A percentile compares a stretch with the other conserved stretches of the same genome.
Conservation (phyloP, 2,329 filamentous ascomycete genomes). For the Ampelomyces quisqualis region DNA sequence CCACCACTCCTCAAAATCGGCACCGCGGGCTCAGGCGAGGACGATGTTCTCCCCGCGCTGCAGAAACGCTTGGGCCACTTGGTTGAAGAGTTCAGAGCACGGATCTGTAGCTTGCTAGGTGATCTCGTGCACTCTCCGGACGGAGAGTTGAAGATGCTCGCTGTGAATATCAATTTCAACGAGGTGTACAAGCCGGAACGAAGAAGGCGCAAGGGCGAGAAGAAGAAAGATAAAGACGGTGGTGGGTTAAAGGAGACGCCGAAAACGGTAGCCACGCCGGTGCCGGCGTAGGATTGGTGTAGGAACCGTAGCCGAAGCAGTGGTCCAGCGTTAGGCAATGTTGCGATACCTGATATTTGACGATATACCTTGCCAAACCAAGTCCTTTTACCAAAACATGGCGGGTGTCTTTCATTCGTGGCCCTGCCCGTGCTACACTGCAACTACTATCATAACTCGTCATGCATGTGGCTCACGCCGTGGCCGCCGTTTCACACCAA, state of each 20-base stretch:
- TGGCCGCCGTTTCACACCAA: too few relatives aligned
- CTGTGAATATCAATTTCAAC: conserved; percentile 99
- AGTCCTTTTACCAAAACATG: too few relatives aligned
- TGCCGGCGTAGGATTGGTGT: neutral
- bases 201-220: conserved; percentile 54
- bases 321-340: neutral
- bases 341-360: too few relatives aligned
- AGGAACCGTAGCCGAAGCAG: conserved; percentile 16
- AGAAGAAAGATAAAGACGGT: conserved; percentile 31
- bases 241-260: conserved; percentile 33
- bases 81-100: conserved; percentile 71
- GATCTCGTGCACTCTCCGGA: conserved; percentile 93
- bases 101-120: conserved; percentile 79
- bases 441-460: too few relatives aligned
- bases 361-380: too few relatives aligned
- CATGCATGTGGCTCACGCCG: too few relatives aligned
- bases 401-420: too few relatives aligned
- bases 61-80: conserved; percentile 72
- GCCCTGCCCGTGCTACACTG: too few relatives aligned
- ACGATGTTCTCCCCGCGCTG: conserved; percentile 72
- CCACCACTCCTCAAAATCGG: conserved; percentile 41
- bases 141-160: conserved; percentile 91
- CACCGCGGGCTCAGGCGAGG: conserved; percentile 48
- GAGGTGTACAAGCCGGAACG: conserved; percentile 84
- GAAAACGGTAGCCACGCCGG: conserved; percentile 1